phyloP scores from a whole-genome alignment of 371 early-diverging fungal genomes.

The Apophysomyces variabilis region DNA sequence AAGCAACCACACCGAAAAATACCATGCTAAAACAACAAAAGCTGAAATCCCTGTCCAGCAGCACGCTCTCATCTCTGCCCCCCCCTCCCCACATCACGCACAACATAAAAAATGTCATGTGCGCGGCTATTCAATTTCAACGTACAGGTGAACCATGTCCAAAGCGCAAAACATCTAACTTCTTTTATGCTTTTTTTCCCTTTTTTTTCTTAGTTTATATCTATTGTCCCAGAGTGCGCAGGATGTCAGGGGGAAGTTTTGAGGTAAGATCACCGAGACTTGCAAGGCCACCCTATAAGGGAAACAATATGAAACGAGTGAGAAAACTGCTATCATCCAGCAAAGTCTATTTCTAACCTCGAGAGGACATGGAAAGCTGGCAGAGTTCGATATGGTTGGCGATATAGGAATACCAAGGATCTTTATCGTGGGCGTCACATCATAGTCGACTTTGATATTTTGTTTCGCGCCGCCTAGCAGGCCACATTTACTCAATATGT shows the following conservation, averaged over 20 bases:
- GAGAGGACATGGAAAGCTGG: conserved; percentile 43
- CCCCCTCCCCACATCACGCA: too few species aligned
- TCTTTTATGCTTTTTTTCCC: too few species aligned
- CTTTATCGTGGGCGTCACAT: conserved; percentile 52
- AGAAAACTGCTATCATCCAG: too few species aligned
- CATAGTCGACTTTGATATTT: conserved; percentile 54
- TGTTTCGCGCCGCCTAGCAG: conserved; percentile 25
- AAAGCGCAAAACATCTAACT: not conserved
- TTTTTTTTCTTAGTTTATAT: not conserved
- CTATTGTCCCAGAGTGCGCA: not conserved
- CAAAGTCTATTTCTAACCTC: conserved; percentile 22
- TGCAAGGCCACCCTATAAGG: not conserved
- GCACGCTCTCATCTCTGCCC: too few species aligned
- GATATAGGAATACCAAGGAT: conserved; percentile 56
- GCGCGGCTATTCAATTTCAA: not conserved
- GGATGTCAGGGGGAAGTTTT: not conserved
- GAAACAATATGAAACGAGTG: not conserved
- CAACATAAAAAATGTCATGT: too few species aligned
- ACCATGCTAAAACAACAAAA: not conserved
- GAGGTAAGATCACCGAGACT: not conserved
- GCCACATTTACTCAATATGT: conserved; percentile 54
- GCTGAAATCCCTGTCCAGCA: not conserved
- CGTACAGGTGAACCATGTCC: not conserved
- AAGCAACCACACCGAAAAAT: not conserved
- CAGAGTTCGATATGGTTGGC: conserved; percentile 41